Conservation (phyloP, 2,329 filamentous ascomycete species). For the Pseudogymnoascus verrucosus region DNA sequence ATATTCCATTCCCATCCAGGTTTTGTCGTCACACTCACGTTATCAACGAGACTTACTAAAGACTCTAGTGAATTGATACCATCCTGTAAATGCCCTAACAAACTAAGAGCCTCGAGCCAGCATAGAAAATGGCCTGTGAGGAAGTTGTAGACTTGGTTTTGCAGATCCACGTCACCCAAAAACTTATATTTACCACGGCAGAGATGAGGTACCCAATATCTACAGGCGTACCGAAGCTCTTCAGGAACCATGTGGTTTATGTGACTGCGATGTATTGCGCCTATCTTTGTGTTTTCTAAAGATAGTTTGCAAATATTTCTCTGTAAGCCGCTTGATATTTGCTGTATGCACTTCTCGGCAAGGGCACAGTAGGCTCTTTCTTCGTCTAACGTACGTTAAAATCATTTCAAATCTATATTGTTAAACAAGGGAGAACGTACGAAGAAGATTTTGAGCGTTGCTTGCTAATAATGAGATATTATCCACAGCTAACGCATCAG, state of each 20-base stretch:
- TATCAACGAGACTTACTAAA: conserved; percentile 14
- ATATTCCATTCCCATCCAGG: neutral
- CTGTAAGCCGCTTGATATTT: conserved; percentile 23
- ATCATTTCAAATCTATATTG: neutral
- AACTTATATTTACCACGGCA: neutral
- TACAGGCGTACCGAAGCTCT: conserved; percentile 26
- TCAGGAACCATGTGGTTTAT: neutral
- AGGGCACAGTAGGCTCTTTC: conserved; percentile 14
- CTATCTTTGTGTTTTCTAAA: neutral
- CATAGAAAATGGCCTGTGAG: conserved; percentile 20
- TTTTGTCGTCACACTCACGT: neutral
- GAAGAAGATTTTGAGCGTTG: neutral
- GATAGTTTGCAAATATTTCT: conserved; percentile 14
- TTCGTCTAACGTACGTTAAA: neutral
- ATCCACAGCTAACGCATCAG: neutral
- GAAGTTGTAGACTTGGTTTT: conserved; percentile 15
- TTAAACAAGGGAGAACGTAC: neutral
- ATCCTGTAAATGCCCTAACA: conserved; percentile 13
- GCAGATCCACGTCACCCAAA: neutral
- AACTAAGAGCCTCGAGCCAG: conserved; percentile 25
- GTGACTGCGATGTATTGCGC: neutral
- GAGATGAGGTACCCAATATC: conserved; percentile 30
- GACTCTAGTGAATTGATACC: conserved; percentile 12
- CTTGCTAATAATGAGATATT: neutral
- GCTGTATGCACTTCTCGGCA: conserved; percentile 34